These are phyloP conservation scores for Eutypa lata DNA, from an alignment of 2,329 filamentous ascomycete species.

Conservation along the genomic window DNA sequence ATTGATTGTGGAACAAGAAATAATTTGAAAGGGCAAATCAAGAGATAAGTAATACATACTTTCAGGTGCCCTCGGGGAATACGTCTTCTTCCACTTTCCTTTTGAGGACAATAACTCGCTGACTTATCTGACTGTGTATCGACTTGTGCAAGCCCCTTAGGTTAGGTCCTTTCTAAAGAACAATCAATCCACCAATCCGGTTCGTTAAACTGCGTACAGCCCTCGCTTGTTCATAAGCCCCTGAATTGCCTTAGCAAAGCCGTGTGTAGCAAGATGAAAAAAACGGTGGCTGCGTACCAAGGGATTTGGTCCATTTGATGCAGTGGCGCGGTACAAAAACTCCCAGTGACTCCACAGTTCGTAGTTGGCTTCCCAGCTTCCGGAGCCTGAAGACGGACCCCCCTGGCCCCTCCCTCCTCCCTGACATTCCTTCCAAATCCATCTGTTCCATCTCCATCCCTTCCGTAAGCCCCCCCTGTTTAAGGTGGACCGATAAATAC, in stretches of 20 bases:
- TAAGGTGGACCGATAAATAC: not conserved
- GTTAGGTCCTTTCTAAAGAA: not conserved
- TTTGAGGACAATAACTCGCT: not conserved
- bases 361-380: not conserved
- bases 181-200: not conserved
- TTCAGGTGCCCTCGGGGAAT: not conserved
- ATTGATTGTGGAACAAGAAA: too few species aligned
- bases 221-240: not conserved
- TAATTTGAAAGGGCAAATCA: too few species aligned
- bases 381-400: not conserved
- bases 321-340: not conserved
- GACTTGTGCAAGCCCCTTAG: not conserved
- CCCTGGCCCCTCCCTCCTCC: not conserved
- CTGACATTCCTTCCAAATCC: conserved; percentile 1
- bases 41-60: too few species aligned
- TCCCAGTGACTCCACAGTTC: not conserved
- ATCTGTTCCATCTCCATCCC: not conserved
- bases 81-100: not conserved
- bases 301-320: not conserved
- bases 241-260: not conserved
- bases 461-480: not conserved
- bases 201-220: not conserved
- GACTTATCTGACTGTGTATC: not conserved
- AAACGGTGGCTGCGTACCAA: too few species aligned
- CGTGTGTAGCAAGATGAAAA: not conserved